phyloP scores from a whole-genome alignment of 1,139 yeast genomes.

The Taphrina wiesneri region DNA sequence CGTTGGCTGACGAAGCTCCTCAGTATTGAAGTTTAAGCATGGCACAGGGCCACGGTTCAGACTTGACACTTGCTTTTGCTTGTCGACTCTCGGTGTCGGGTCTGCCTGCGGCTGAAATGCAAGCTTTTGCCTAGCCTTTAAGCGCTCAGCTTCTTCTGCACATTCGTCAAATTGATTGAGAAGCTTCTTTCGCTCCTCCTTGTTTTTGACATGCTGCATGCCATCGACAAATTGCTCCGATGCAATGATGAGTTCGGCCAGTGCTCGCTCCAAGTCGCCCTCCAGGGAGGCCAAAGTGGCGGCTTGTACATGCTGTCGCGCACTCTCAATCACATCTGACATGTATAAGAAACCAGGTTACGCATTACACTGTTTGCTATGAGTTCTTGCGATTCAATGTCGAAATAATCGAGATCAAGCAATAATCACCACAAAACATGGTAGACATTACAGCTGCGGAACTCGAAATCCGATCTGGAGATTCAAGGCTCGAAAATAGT shows the following conservation, averaged over 20 bases:
- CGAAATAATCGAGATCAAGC: neutral
- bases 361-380: no score
- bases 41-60: neutral
- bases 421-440: neutral
- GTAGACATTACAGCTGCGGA: neutral
- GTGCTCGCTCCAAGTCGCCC: conserved; percentile 21
- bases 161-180: conserved; percentile 28
- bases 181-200: conserved; percentile 13
- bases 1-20: conserved; percentile 11
- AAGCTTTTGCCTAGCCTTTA: conserved; percentile 24
- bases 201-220: conserved; percentile 12
- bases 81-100: neutral
- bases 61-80: neutral
- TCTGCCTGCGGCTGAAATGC: neutral
- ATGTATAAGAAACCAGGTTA: neutral
- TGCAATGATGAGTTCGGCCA: conserved; percentile 17
- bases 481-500: neutral
- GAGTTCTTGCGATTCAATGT: no score
- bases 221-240: conserved; percentile 32
- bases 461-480: neutral
- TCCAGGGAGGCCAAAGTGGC: conserved; percentile 20
- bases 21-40: neutral
- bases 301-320: conserved; percentile 5
- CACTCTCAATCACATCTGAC: conserved; percentile 4
- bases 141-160: conserved; percentile 33